phyloP scores from a whole-genome alignment of 2,329 filamentous ascomycete genomes.

The Cladorrhinum sp. region DNA sequence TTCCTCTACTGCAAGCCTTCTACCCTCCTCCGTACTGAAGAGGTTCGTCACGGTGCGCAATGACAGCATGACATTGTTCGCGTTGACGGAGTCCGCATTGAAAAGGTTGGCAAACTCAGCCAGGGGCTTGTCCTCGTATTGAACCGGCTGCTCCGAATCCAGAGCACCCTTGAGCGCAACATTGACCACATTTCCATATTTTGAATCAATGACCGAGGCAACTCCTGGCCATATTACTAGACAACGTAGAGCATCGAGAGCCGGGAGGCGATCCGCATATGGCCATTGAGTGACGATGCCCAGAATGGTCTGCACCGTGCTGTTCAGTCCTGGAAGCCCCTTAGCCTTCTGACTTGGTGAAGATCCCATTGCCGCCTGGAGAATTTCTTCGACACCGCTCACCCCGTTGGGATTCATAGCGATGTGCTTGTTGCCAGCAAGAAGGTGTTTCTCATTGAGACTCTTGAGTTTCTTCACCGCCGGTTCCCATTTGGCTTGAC shows the following conservation, averaged over 20 bases:
- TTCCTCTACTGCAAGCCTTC: constrained; percentile 58
- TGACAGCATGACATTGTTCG: constrained; percentile 86
- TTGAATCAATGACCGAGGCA: constrained; percentile 56
- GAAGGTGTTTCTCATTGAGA: constrained; percentile 70
- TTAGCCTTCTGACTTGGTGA: constrained; percentile 31
- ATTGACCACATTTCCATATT: constrained; percentile 58
- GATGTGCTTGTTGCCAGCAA: constrained; percentile 67
- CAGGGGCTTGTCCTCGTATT: neutral
- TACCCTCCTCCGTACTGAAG: constrained; percentile 72
- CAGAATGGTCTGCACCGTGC: constrained; percentile 49
- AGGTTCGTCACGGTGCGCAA: constrained; percentile 79
- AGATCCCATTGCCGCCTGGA: constrained; percentile 56
- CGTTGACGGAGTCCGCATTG: constrained; percentile 53
- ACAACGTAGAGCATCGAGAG: constrained; percentile 83
- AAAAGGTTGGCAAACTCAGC: constrained; percentile 15
- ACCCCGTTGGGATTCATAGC: constrained; percentile 69
- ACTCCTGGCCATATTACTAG: constrained; percentile 66
- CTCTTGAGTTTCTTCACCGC: constrained; percentile 42
- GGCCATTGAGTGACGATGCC: constrained; percentile 79
- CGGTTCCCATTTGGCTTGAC: constrained; percentile 64
- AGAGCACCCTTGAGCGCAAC: constrained; percentile 41
- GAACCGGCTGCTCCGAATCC: constrained; percentile 40
- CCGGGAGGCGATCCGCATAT: constrained; percentile 73
- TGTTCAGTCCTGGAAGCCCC: constrained; percentile 27
- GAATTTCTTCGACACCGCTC: constrained; percentile 57